A percentile compares a stretch with the other conserved stretches of the same genome.
These are phyloP conservation scores for Arbutus unedo DNA, from an alignment of 148 eudicot species.

Conservation along the genomic window DNA sequence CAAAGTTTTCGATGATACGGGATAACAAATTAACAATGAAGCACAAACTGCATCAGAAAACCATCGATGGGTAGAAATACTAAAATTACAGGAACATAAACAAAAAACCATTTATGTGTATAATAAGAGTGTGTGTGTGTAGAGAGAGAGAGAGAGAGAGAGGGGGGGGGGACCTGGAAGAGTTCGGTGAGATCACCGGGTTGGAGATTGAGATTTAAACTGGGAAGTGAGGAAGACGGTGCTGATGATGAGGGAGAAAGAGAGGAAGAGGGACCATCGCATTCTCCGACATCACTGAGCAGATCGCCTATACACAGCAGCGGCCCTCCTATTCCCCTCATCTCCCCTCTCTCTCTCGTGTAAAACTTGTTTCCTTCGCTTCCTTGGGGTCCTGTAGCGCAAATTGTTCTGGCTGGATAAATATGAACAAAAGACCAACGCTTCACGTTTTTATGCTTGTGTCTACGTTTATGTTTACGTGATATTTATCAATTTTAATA, in stretches of 20 bases:
- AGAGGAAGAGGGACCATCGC: conserved; percentile 22
- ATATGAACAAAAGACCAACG: no score
- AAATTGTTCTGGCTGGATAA: no score
- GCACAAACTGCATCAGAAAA: neutral
- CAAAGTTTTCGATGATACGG: neutral
- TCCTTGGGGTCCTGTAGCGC: no score
- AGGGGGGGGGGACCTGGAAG: conserved; percentile 47
- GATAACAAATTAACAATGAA: neutral
- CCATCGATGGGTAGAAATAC: neutral
- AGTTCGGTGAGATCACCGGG: conserved; percentile 55
- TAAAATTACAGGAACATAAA: neutral
- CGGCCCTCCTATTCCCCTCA: conserved; percentile 83
- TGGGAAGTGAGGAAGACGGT: neutral
- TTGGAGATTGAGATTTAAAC: conserved; percentile 28
- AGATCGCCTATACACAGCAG: conserved; percentile 78
- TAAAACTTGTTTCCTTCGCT: neutral
- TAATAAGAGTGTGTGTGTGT: neutral
- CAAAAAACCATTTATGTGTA: neutral
- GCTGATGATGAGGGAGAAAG: conserved; percentile 16
- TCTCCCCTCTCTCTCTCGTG: conserved; percentile 22
- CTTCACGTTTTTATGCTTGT: no score
- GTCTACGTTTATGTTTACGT: no score
- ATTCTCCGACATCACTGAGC: conserved; percentile 60
- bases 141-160: neutral
- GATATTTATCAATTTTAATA: no score